Conservation (phyloP, 192 early-diverging fungal genomes). For the Umbelopsis sp. region DNA sequence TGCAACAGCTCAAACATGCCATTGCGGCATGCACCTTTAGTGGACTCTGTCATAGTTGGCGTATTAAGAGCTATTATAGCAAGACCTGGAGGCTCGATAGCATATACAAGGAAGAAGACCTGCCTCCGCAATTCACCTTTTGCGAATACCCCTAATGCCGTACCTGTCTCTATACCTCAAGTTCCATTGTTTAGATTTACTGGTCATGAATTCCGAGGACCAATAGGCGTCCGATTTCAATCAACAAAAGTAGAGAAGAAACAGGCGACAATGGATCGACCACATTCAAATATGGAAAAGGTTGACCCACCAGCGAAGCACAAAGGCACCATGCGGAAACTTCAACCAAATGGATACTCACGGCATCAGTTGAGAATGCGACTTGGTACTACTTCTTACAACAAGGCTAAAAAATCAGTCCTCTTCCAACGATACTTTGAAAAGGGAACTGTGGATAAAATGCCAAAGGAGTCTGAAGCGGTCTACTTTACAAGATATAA, state of each 20-base stretch:
- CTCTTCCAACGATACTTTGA: background rate
- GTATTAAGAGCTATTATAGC: slow-evolving; percentile 1
- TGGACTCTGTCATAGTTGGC: slow-evolving; percentile 17
- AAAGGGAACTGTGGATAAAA: background rate
- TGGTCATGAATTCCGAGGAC: background rate
- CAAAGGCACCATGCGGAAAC: background rate
- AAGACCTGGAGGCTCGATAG: background rate
- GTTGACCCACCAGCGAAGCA: background rate
- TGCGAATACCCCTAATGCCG: slow-evolving; percentile 3
- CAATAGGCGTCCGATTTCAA: background rate
- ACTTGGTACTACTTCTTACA: background rate
- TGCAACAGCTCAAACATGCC: slow-evolving; percentile 20
- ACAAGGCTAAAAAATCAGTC: slow-evolving; percentile 4
- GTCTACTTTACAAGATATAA: slow-evolving; percentile 15
- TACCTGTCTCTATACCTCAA: slow-evolving; percentile 1
- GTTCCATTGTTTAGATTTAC: slow-evolving; percentile 4
- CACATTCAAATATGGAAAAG: background rate
- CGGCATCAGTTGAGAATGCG: background rate
- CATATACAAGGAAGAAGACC: background rate
- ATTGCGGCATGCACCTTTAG: slow-evolving; percentile 14
- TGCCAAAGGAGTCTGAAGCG: background rate
- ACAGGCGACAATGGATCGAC: background rate
- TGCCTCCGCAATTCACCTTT: background rate
- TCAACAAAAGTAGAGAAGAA: background rate
- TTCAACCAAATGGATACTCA: slow-evolving; percentile 6